Conservation (phyloP, 139 green algal species). For the Bryopsis sp. region DNA sequence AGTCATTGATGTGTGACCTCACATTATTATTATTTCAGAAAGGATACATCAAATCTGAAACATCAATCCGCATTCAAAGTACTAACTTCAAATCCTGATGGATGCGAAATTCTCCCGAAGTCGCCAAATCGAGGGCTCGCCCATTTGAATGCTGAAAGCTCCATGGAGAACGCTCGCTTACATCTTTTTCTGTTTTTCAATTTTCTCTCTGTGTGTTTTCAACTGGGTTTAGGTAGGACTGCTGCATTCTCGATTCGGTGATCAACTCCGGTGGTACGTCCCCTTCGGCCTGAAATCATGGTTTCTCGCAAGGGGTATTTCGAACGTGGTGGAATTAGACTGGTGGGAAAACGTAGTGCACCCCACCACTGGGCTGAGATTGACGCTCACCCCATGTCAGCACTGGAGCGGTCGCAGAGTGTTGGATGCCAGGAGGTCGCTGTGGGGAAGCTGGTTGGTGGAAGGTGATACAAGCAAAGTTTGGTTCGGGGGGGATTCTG, state of each 20-base stretch:
- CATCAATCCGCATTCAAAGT: not conserved
- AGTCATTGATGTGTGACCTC: too few species aligned
- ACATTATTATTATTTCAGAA: not conserved
- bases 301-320: constrained; percentile 42
- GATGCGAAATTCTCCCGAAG: not conserved
- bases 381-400: constrained; percentile 35
- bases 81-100: not conserved
- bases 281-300: constrained; percentile 51
- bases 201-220: too few species aligned
- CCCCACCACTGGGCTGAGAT: constrained; percentile 16
- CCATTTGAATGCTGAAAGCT: too few species aligned
- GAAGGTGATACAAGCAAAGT: not conserved
- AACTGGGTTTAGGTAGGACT: constrained; percentile 1
- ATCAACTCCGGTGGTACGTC: constrained; percentile 50
- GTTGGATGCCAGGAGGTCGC: constrained; percentile 5
- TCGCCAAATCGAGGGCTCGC: too few species aligned
- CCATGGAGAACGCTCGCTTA: too few species aligned
- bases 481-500: constrained; percentile 54
- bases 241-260: not conserved
- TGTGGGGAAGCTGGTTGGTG: constrained; percentile 13
- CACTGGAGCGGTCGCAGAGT: constrained; percentile 5
- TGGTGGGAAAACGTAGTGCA: constrained; percentile 64
- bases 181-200: too few species aligned
- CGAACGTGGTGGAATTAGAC: constrained; percentile 57
- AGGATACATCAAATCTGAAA: not conserved